Evolutionary conservation across 371 early-diverging fungal genomes (phyloP), one percentile per base, ranked within the genome.

Genomic region (Phascolomyces articulosus): DNA sequence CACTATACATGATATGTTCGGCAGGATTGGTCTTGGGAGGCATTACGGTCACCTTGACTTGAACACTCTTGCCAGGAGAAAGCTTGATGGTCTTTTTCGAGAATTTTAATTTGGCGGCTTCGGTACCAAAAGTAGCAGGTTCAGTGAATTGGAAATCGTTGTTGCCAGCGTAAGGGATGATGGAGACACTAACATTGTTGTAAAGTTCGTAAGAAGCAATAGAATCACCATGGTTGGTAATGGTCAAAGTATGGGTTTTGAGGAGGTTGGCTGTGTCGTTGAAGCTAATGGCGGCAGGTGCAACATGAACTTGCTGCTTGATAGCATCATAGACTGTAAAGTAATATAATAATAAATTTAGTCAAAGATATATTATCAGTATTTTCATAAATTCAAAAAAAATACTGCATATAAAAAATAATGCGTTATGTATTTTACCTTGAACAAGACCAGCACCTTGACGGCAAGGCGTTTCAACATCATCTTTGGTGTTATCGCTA

Each of bases 371-470:
- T n/a, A n/a, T n/a, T n/a, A n/a, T n/a, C n/a, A n/a, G n/a, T n/a
- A n/a, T n/a, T n/a, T n/a, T n/a, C n/a, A n/a, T n/a, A n/a, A n/a
- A n/a, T n/a, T n/a, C n/a, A n/a, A n/a, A n/a, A n/a, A n/a, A n/a
- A n/a, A n/a, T n/a, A n/a, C n/a, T n/a, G n/a, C n/a, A n/a, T n/a
- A n/a, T n/a, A n/a, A n/a, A n/a, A n/a, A n/a, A n/a, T n/a, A n/a
- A n/a, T n/a, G n/a, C n/a, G n/a, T n/a, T n/a, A n/a, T n/a, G n/a
- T n/a, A n/a, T n/a, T 31, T 55, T 63, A 68, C 68, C 64, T 70
- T 92, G 82, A 59, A 93, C 70, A 20, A 93, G 72, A 55, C 94
- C 94, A 58, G 90, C 81, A 21, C 94, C 94, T 69, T 91, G 88
- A 21, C 69, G 60, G 47, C 69, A 70, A 59, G 75, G 71, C 54